A percentile compares a stretch with the other conserved stretches of the same genome.
These are phyloP conservation scores for Senecio squalidus DNA, from an alignment of 140 eudicot genomes.

Conservation along the genomic window DNA sequence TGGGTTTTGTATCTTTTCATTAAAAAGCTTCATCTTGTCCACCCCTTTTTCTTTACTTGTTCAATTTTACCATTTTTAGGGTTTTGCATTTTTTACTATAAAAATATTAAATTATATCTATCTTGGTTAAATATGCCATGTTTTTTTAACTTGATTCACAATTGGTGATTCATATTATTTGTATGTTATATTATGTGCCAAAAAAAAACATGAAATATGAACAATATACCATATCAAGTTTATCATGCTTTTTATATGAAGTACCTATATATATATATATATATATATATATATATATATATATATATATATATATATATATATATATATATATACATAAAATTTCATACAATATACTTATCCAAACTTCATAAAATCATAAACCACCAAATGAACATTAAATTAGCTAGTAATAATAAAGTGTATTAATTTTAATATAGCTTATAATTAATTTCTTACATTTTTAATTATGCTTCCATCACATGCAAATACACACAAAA, in stretches of 20 bases:
- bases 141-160: not conserved
- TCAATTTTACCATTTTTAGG: not conserved
- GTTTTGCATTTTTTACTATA: too few species aligned
- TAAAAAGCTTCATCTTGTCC: conserved; percentile 35
- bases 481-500: conserved; percentile 36
- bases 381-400: too few species aligned
- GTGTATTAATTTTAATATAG: too few species aligned
- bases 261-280: conserved; percentile 9
- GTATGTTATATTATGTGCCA: conserved; percentile 11
- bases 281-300: not conserved
- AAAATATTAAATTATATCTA: conserved; percentile 9
- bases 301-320: too few species aligned
- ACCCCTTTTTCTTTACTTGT: conserved; percentile 5
- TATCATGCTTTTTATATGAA: conserved; percentile 21
- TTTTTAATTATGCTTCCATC: conserved; percentile 31
- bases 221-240: conserved; percentile 8
- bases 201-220: too few species aligned
- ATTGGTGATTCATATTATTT: conserved; percentile 11
- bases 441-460: too few species aligned
- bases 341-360: too few species aligned
- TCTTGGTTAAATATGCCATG: not conserved
- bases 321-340: too few species aligned
- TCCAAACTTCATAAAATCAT: too few species aligned
- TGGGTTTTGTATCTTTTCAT: conserved; percentile 31
- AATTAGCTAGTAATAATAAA: too few species aligned